These are phyloP conservation scores for Rhodofomes roseus DNA, from an alignment of 1,284 basidiomycete species.

Conservation along the genomic window DNA sequence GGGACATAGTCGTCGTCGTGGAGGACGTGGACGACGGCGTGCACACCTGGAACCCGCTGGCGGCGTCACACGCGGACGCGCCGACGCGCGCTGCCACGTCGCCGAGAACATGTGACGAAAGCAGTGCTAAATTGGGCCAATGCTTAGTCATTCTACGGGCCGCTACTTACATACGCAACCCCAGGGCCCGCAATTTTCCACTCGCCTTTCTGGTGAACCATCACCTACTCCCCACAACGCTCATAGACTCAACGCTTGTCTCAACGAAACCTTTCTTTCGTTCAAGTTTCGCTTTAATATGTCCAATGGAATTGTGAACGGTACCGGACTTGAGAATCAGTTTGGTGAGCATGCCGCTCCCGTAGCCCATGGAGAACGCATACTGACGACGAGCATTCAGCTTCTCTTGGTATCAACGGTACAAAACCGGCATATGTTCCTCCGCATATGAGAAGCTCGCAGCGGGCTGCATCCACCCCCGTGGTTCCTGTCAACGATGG, in stretches of 20 bases:
- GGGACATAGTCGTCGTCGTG: slow-evolving; percentile 20
- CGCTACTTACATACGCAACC: slow-evolving; percentile 20
- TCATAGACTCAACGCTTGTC: slow-evolving; percentile 29
- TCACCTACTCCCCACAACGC: slow-evolving; percentile 29
- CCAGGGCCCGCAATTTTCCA: slow-evolving; percentile 18
- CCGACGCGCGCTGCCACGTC: slow-evolving; percentile 5
- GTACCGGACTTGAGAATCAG: slow-evolving; percentile 76
- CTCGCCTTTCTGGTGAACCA: slow-evolving; percentile 35
- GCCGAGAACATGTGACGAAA: not conserved
- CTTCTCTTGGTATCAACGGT: slow-evolving; percentile 70
- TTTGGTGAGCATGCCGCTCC: slow-evolving; percentile 56
- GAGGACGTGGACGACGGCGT: slow-evolving; percentile 1
- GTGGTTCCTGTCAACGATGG: slow-evolving; percentile 38
- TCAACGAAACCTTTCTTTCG: slow-evolving; percentile 21
- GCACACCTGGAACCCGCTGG: slow-evolving; percentile 4
- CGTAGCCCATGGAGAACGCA: slow-evolving; percentile 13
- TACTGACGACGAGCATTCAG: slow-evolving; percentile 25
- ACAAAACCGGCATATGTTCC: slow-evolving; percentile 87
- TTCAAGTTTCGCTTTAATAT: slow-evolving; percentile 53
- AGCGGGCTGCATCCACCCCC: slow-evolving; percentile 71
- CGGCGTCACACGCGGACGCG: slow-evolving; percentile 1
- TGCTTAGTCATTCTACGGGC: slow-evolving; percentile 14
- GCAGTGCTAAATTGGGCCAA: not conserved
- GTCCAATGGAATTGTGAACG: slow-evolving; percentile 86
- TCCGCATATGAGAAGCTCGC: slow-evolving; percentile 82